A percentile compares a stretch with the other conserved stretches of the same genome.
Evolutionary conservation across 768 basidiomycete genomes (phyloP).

Genomic region (Lentinula detonsa): DNA sequence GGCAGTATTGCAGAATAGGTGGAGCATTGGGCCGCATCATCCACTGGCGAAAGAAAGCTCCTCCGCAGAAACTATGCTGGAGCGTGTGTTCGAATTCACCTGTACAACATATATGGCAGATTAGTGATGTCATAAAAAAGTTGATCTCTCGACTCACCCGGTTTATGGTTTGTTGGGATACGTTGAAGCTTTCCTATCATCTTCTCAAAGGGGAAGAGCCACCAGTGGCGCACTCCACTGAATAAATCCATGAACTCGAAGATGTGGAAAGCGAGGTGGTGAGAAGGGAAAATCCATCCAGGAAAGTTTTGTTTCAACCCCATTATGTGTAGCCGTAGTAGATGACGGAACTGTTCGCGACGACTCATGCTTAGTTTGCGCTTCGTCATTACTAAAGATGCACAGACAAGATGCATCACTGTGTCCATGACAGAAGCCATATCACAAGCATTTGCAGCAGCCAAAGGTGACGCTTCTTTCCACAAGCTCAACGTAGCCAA

Average conservation of each 20-base stretch:
- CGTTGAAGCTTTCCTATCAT: conserved; percentile 17
- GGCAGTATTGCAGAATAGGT: conserved; percentile 5
- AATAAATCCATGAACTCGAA: conserved; percentile 11
- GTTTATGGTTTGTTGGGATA: conserved; percentile 16
- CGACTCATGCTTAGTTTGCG: not conserved
- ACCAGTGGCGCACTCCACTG: conserved; percentile 15
- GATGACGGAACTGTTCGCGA: not conserved
- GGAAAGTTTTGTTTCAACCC: conserved; percentile 5
- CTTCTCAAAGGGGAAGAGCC: conserved; percentile 18
- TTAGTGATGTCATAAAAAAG: not conserved
- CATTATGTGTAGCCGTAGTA: conserved; percentile 7
- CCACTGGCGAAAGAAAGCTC: conserved; percentile 9
- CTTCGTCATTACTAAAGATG: not conserved
- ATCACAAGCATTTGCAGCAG: not conserved
- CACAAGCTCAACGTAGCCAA: conserved; percentile 17
- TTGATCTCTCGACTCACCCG: conserved; percentile 8
- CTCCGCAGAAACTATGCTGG: conserved; percentile 12
- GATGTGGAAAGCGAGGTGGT: conserved; percentile 10
- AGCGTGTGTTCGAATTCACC: conserved; percentile 9
- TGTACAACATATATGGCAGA: not conserved
- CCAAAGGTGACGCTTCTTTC: not conserved
- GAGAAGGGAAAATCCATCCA: conserved; percentile 7
- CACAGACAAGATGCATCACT: not conserved
- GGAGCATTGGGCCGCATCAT: conserved; percentile 8
- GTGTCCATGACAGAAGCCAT: conserved; percentile 2